These are phyloP conservation scores for Lachnellula cervina DNA, from an alignment of 2,329 filamentous ascomycete species.

Conservation along the genomic window DNA sequence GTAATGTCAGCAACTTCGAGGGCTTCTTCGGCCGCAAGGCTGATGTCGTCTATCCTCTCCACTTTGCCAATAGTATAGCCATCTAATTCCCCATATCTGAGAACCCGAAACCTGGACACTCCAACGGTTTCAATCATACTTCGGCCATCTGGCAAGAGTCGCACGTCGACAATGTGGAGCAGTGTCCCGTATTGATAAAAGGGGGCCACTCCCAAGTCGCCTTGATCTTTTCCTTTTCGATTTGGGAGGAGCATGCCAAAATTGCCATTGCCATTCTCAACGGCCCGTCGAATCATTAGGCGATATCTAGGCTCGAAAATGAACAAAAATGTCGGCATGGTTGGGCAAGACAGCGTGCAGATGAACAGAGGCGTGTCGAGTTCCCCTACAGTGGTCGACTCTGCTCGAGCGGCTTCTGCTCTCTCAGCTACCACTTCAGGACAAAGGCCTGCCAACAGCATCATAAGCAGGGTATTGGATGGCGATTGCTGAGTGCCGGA, in stretches of 20 bases:
- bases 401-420: constrained; percentile 48
- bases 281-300: constrained; percentile 76
- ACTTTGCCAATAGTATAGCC: constrained; percentile 74
- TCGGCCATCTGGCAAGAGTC: constrained; percentile 72
- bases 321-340: constrained; percentile 79
- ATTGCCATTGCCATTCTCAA: constrained; percentile 63
- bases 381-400: constrained; percentile 53
- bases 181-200: constrained; percentile 77
- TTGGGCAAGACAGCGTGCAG: constrained; percentile 75
- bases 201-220: constrained; percentile 44
- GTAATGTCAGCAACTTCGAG: constrained; percentile 63
- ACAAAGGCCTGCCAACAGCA: constrained; percentile 65
- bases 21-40: constrained; percentile 72
- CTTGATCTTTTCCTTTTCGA: constrained; percentile 46
- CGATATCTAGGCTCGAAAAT: constrained; percentile 92
- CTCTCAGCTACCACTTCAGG: constrained; percentile 55
- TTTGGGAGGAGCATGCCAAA: constrained; percentile 85
- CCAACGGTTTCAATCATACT: constrained; percentile 77
- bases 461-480: constrained; percentile 58
- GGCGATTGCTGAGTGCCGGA: constrained; percentile 34
- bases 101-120: constrained; percentile 69
- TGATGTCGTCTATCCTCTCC: constrained; percentile 76
- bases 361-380: constrained; percentile 70
- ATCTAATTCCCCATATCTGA: constrained; percentile 60
- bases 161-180: constrained; percentile 67